Percentiles rank a stretch among this genome's conserved stretches.
Evolutionary conservation across 371 early-diverging fungal genomes (phyloP).

Genomic region (Homolaphlyctis polyrhiza): DNA sequence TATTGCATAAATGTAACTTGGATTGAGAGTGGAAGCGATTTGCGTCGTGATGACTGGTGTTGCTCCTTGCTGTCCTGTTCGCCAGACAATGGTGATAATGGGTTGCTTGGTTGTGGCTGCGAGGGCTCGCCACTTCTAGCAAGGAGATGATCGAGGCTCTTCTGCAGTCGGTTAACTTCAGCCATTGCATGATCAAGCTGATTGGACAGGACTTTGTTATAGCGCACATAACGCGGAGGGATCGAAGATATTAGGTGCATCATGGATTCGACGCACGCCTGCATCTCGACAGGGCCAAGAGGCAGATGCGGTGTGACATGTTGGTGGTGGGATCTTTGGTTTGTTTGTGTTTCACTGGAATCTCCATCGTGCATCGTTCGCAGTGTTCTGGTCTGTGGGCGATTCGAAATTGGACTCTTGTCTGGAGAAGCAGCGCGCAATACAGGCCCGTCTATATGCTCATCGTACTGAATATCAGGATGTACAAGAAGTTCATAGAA

Average conservation of each 20-base stretch:
- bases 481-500: constrained; percentile 11
- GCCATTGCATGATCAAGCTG: constrained; percentile 13
- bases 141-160: neutral
- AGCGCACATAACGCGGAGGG: constrained; percentile 22
- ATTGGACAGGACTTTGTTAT: constrained; percentile 18
- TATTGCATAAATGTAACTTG: constrained; percentile 15
- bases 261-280: constrained; percentile 22
- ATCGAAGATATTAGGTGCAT: constrained; percentile 18
- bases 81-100: neutral
- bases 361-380: neutral
- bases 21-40: constrained; percentile 1
- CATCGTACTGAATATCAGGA: constrained; percentile 7
- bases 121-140: neutral
- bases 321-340: neutral
- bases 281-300: constrained; percentile 4
- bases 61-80: neutral
- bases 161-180: constrained; percentile 12
- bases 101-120: neutral
- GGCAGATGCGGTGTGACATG: neutral
- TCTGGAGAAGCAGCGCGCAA: neutral
- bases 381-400: neutral
- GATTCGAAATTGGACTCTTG: neutral
- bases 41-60: neutral
- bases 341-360: neutral
- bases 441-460: neutral